Conservation (phyloP, 2,329 filamentous ascomycete genomes). For the Epichloe baconii region DNA sequence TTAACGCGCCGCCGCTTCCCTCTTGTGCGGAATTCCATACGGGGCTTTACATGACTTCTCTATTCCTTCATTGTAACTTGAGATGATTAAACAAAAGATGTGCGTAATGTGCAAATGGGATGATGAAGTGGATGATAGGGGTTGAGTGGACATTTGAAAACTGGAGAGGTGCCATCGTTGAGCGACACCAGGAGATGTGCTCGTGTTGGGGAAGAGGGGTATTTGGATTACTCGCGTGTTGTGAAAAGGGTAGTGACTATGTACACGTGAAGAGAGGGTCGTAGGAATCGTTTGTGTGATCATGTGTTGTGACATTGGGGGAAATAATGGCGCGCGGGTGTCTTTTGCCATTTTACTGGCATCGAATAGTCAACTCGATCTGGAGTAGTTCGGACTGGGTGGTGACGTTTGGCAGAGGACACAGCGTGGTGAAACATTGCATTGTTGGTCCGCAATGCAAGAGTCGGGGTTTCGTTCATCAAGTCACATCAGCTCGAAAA, state of each 20-base stretch:
- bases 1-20: conserved; percentile 21
- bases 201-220: conserved; percentile 13
- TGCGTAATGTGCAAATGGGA: conserved; percentile 4
- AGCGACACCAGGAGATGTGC: neutral
- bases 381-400: neutral
- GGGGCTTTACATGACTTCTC: conserved; percentile 29
- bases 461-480: neutral
- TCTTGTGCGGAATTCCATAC: conserved; percentile 12
- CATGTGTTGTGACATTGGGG: conserved; percentile 11
- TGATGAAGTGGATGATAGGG: conserved; percentile 3
- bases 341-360: neutral
- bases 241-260: conserved; percentile 19
- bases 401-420: neutral
- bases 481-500: conserved; percentile 18
- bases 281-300: conserved; percentile 22
- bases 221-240: conserved; percentile 27
- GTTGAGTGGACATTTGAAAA: neutral
- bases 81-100: conserved; percentile 14
- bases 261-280: conserved; percentile 25
- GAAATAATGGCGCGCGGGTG: conserved; percentile 6
- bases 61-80: conserved; percentile 24
- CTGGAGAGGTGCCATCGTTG: neutral
- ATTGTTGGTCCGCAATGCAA: conserved; percentile 2
- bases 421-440: neutral
- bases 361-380: neutral